Evolutionary conservation across 2,329 filamentous ascomycete species (phyloP).

Genomic region (Aspergillus vadensis): DNA sequence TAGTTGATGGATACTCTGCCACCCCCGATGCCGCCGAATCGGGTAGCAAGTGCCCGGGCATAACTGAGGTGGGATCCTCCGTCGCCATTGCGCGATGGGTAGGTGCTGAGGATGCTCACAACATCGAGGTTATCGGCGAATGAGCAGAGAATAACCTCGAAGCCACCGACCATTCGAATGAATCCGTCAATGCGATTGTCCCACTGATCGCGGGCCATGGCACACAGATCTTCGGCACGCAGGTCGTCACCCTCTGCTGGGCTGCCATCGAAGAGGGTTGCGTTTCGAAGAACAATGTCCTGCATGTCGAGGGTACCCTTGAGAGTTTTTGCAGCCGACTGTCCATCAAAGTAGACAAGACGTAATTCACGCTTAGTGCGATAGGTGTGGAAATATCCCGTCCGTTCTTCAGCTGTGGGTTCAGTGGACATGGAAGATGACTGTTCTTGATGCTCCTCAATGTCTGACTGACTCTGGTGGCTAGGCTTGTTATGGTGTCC

Average conservation of each 20-base stretch:
- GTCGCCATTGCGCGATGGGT: neutral
- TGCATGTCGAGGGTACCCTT: slow-evolving; percentile 1
- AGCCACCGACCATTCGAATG: neutral
- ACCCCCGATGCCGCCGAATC: neutral
- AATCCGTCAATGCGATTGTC: neutral
- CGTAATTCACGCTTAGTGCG: neutral
- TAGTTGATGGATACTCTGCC: neutral
- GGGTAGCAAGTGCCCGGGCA: neutral
- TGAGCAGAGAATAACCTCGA: neutral
- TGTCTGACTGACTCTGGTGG: neutral
- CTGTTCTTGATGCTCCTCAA: neutral
- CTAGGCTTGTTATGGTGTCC: neutral
- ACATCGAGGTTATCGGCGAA: neutral
- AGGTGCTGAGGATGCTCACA: neutral
- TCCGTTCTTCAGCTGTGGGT: neutral
- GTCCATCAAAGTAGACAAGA: neutral
- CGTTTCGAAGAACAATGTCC: neutral
- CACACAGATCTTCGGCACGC: neutral
- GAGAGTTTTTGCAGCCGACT: neutral
- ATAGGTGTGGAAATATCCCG: neutral
- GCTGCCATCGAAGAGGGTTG: neutral
- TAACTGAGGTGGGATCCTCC: neutral
- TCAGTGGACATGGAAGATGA: neutral
- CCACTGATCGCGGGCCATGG: neutral
- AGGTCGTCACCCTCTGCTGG: neutral